A percentile compares a stretch with the other conserved stretches of the same genome.
Evolutionary conservation across 2,329 filamentous ascomycete genomes (phyloP).

Genomic region (Fusarium sp.): DNA sequence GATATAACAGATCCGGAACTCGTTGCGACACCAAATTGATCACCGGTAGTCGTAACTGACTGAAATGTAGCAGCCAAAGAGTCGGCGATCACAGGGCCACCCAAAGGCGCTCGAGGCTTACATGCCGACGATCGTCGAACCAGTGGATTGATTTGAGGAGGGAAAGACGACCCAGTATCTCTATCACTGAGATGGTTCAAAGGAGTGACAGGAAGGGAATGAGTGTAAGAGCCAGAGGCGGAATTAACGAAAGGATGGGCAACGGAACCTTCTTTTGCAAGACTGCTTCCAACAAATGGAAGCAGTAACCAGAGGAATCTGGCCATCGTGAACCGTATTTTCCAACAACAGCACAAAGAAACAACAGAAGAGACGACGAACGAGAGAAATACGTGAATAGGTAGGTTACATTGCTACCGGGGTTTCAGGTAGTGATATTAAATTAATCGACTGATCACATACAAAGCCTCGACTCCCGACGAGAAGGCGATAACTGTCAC

Average conservation of each 20-base stretch:
- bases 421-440: conserved; percentile 11
- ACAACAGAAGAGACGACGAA: neutral
- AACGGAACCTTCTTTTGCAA: conserved; percentile 41
- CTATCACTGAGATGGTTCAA: neutral
- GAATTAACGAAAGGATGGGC: conserved; percentile 31
- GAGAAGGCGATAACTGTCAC: neutral
- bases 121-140: conserved; percentile 13
- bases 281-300: conserved; percentile 24
- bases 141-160: neutral
- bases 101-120: neutral
- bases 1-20: neutral
- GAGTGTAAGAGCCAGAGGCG: conserved; percentile 31
- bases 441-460: neutral
- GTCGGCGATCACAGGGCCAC: neutral
- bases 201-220: conserved; percentile 32
- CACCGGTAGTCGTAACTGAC: neutral
- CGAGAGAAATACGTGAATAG: neutral
- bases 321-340: conserved; percentile 28
- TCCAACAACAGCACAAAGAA: conserved; percentile 17
- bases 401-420: conserved; percentile 2
- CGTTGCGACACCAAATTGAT: neutral
- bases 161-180: neutral
- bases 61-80: neutral
- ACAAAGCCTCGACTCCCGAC: neutral
- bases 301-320: conserved; percentile 34